A percentile compares a stretch with the other conserved stretches of the same genome.
Evolutionary conservation across 1,139 yeast species (phyloP).

Genomic region (Candida sp.): DNA sequence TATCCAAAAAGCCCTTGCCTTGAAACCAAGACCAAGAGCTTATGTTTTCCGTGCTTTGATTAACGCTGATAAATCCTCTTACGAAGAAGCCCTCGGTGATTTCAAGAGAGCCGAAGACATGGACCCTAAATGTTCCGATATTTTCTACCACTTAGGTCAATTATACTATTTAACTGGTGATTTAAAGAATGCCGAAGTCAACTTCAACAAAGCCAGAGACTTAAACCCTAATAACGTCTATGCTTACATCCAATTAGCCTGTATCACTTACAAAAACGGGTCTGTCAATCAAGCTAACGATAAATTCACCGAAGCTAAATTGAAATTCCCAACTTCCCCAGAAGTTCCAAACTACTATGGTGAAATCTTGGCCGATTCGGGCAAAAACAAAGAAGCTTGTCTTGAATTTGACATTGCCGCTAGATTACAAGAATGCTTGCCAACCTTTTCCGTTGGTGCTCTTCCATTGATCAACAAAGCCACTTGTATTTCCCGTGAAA

Average conservation of each 20-base stretch:
- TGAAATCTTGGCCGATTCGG: constrained; percentile 84
- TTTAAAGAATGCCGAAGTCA: constrained; percentile 65
- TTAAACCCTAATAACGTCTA: constrained; percentile 75
- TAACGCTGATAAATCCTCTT: constrained; percentile 73
- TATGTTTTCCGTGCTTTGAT: constrained; percentile 82
- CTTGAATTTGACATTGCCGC: constrained; percentile 87
- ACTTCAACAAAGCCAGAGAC: constrained; percentile 75
- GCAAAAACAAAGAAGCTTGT: constrained; percentile 68
- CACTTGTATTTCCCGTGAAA: constrained; percentile 61
- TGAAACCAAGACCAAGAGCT: constrained; percentile 78
- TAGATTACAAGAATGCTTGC: constrained; percentile 70
- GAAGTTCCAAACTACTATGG: constrained; percentile 96
- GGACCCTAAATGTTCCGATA: constrained; percentile 74
- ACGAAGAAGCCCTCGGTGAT: constrained; percentile 61
- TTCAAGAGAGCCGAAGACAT: constrained; percentile 70
- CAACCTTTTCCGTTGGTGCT: constrained; percentile 70
- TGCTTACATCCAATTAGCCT: constrained; percentile 90
- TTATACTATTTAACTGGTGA: constrained; percentile 79
- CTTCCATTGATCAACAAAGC: constrained; percentile 93
- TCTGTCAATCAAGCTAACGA: constrained; percentile 57
- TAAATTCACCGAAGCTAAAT: constrained; percentile 70
- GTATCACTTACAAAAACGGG: constrained; percentile 85
- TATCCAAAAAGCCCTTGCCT: constrained; percentile 60
- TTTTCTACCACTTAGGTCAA: constrained; percentile 95
- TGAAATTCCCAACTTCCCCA: constrained; percentile 80